These are phyloP conservation scores for Eimeria maxima DNA, from an alignment of 169 alveolate genomes.

Conservation along the genomic window DNA sequence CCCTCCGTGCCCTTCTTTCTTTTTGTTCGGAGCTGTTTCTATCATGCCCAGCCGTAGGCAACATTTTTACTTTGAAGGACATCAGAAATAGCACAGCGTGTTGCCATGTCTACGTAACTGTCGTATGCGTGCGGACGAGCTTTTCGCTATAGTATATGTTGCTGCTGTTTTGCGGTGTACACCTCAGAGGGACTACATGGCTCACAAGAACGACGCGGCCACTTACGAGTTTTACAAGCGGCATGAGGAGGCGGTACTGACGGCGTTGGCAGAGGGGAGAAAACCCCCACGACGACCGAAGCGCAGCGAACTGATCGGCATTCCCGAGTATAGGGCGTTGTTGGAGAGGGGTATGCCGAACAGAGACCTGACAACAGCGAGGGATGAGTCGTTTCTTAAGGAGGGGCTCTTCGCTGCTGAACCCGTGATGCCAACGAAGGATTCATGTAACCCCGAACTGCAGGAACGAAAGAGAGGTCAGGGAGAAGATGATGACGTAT, in stretches of 20 bases:
- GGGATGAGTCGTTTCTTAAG: conserved; percentile 48
- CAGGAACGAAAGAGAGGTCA: conserved; percentile 58
- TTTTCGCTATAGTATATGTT: background rate
- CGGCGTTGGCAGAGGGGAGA: conserved; percentile 84
- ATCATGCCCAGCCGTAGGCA: no score
- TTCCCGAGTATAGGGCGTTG: conserved; percentile 65
- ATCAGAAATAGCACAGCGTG: no score
- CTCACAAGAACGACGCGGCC: conserved; percentile 74
- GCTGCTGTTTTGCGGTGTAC: background rate
- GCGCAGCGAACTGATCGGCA: conserved; percentile 47
- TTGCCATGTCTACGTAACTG: no score
- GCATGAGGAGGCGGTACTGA: conserved; percentile 84
- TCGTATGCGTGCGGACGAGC: background rate
- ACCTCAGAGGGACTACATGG: conserved; percentile 62
- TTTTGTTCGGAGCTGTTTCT: no score
- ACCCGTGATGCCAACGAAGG: conserved; percentile 79
- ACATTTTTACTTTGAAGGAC: no score
- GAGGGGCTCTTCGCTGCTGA: conserved; percentile 81
- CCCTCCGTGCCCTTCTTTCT: background rate
- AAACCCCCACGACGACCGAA: conserved; percentile 80
- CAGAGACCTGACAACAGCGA: conserved; percentile 58
- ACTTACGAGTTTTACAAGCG: conserved; percentile 82
- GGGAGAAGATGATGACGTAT: background rate
- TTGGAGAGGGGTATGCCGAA: conserved; percentile 72
- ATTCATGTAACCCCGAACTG: conserved; percentile 49